Evolutionary conservation across 2,329 filamentous ascomycete genomes (phyloP).

Genomic region (Sphaerulina musiva): DNA sequence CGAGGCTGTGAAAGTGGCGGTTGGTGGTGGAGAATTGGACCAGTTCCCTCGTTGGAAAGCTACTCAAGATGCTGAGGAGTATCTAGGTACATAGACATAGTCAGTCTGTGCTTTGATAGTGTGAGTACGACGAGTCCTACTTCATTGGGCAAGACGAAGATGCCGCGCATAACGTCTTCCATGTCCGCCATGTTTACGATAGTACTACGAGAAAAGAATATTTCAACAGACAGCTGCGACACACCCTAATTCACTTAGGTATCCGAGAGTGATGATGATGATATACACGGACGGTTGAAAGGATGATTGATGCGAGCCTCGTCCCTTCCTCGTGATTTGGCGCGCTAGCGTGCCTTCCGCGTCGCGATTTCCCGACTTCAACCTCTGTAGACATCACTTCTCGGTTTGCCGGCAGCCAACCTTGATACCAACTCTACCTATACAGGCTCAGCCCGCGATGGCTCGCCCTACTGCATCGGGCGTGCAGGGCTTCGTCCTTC

Average conservation of each 20-base stretch:
- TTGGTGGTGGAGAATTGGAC: constrained; percentile 54
- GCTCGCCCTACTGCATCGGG: background rate
- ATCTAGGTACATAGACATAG: constrained; percentile 30
- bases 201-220: background rate
- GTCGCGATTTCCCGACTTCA: background rate
- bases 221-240: background rate
- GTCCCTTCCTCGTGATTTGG: constrained; percentile 3
- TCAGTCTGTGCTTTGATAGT: constrained; percentile 8
- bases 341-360: background rate
- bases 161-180: constrained; percentile 15
- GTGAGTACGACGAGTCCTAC: constrained; percentile 13
- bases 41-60: constrained; percentile 38
- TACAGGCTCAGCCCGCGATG: background rate
- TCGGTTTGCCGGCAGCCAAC: background rate
- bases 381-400: background rate
- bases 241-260: background rate
- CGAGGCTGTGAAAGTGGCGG: constrained; percentile 56
- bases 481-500: constrained; percentile 10
- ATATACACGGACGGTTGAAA: background rate
- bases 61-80: constrained; percentile 40
- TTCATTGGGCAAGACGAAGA: constrained; percentile 32
- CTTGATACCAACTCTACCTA: background rate
- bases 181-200: constrained; percentile 8
- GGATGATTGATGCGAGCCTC: constrained; percentile 1
- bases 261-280: background rate